These are phyloP conservation scores for Candida alai DNA, from an alignment of 805 yeast species.

Conservation along the genomic window DNA sequence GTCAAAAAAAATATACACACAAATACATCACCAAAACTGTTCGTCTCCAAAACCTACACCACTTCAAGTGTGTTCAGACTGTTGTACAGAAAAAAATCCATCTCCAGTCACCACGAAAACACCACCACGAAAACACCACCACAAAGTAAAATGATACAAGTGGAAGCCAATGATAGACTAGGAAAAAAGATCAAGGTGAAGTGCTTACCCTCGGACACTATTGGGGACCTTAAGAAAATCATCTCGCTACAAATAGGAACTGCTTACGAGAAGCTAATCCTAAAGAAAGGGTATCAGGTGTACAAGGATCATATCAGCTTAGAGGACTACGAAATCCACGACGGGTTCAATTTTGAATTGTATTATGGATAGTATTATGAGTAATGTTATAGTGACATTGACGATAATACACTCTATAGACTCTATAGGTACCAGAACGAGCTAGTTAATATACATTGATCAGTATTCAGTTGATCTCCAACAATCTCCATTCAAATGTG, in stretches of 20 bases:
- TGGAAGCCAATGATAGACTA: slow-evolving; percentile 50
- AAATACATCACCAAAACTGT: no score
- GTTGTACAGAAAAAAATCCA: background rate
- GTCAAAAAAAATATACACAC: no score
- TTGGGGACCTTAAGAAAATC: slow-evolving; percentile 87
- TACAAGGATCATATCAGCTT: slow-evolving; percentile 86
- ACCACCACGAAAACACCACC: slow-evolving; percentile 2
- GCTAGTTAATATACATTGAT: no score
- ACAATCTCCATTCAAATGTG: background rate
- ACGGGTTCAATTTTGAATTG: slow-evolving; percentile 82
- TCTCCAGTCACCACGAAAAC: background rate
- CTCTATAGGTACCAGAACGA: no score
- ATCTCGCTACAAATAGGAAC: slow-evolving; percentile 82
- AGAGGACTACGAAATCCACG: slow-evolving; percentile 93
- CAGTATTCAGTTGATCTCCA: background rate
- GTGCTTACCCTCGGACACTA: slow-evolving; percentile 78
- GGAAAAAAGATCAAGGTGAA: slow-evolving; percentile 88
- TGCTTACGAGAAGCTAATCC: slow-evolving; percentile 55
- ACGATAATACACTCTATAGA: no score
- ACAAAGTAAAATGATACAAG: slow-evolving; percentile 33
- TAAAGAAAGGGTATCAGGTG: slow-evolving; percentile 82
- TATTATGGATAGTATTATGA: slow-evolving; percentile 52
- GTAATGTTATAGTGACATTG: slow-evolving; percentile 54
- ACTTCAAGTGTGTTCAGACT: no score
- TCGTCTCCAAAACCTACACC: no score